Conservation (phyloP, 331 rosid genomes). For the Erythrophleum ivorense region DNA sequence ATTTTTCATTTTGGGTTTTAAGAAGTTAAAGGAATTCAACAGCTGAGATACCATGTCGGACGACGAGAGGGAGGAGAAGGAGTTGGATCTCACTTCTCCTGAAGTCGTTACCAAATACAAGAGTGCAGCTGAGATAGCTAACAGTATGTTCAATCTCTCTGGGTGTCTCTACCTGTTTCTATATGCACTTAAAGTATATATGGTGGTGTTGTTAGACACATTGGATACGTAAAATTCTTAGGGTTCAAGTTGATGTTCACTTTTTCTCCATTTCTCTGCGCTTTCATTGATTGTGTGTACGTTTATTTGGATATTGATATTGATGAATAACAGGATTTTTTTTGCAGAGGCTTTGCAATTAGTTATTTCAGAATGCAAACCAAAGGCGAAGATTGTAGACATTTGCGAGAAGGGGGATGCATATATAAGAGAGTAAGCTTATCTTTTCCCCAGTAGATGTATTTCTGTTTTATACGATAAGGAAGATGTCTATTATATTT, state of each 20-base stretch:
- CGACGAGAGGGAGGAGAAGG: constrained; percentile 99
- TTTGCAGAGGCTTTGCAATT: constrained; percentile 80
- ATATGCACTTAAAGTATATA: neutral
- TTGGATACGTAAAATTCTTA: neutral
- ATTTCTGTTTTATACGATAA: neutral
- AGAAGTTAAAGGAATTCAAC: constrained; percentile 2
- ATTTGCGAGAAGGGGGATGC: constrained; percentile 89
- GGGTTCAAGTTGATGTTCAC: neutral
- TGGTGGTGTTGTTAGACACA: neutral
- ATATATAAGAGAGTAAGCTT: constrained; percentile 80
- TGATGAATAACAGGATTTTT: neutral
- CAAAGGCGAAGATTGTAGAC: constrained; percentile 85
- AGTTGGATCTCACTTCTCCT: constrained; percentile 90
- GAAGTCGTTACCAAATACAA: constrained; percentile 98
- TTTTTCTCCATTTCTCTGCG: neutral
- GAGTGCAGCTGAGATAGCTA: constrained; percentile 87
- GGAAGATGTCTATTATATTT: neutral
- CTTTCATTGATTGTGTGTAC: neutral
- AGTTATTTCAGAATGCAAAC: constrained; percentile 81
- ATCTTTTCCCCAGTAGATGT: neutral
- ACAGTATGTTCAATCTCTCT: constrained; percentile 57
- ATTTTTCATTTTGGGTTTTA: neutral
- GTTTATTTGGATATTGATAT: neutral
- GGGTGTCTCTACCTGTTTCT: neutral
- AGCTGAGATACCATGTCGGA: constrained; percentile 73